These are phyloP conservation scores for Globisporangium echinulatum DNA, from an alignment of 352 stramenopile genomes.

Conservation along the genomic window DNA sequence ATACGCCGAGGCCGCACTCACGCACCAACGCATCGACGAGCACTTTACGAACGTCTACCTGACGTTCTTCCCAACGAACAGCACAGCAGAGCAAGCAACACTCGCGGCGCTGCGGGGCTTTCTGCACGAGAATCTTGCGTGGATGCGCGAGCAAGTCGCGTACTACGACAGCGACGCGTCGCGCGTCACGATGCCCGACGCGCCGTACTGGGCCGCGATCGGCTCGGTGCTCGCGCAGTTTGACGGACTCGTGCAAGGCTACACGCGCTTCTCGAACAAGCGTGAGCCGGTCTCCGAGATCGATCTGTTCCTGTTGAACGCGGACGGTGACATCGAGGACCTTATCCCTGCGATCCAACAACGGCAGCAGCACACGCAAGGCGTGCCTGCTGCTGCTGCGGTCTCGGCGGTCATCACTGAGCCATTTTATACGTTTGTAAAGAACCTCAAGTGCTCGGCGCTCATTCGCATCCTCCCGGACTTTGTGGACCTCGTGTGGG, in stretches of 20 bases:
- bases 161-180: slow-evolving; percentile 9
- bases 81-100: slow-evolving; percentile 22
- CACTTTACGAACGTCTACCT: slow-evolving; percentile 50
- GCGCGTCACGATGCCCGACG: slow-evolving; percentile 13
- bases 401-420: slow-evolving; percentile 10
- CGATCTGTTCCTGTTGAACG: slow-evolving; percentile 51
- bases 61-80: slow-evolving; percentile 38
- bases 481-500: slow-evolving; percentile 56
- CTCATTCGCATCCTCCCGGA: slow-evolving; percentile 58
- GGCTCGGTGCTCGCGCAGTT: slow-evolving; percentile 37
- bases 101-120: slow-evolving; percentile 25
- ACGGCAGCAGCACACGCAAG: slow-evolving; percentile 1
- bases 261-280: slow-evolving; percentile 20
- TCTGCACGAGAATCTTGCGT: slow-evolving; percentile 36
- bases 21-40: slow-evolving; percentile 56
- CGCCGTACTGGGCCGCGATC: slow-evolving; percentile 30
- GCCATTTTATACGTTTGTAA: slow-evolving; percentile 37
- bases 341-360: slow-evolving; percentile 31
- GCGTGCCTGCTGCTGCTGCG: background rate
- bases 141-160: slow-evolving; percentile 32
- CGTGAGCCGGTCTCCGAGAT: slow-evolving; percentile 19
- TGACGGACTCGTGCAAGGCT: slow-evolving; percentile 42
- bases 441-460: slow-evolving; percentile 66
- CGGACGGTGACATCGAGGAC: slow-evolving; percentile 47
- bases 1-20: slow-evolving; percentile 51